Evolutionary conservation across 139 green algal species (phyloP).

Genomic region (Axilococcus clingmanii): DNA sequence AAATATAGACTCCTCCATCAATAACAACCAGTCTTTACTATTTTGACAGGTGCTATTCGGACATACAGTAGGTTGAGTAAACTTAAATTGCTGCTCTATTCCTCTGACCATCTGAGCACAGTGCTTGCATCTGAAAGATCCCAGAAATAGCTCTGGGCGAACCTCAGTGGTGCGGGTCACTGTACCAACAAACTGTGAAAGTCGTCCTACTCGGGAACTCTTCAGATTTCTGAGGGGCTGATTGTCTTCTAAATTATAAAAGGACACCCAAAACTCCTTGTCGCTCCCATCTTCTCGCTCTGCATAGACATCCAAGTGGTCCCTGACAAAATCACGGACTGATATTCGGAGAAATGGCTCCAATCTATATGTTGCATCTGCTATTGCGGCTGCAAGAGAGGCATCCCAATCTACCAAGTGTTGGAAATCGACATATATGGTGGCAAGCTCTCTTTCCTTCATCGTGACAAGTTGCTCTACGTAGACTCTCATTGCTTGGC

Average conservation of each 20-base stretch:
- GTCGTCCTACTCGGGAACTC: conserved; percentile 34
- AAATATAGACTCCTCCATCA: conserved; percentile 86
- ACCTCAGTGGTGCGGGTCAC: conserved; percentile 94
- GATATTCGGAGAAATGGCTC: conserved; percentile 65
- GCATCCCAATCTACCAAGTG: conserved; percentile 58
- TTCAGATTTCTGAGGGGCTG: conserved; percentile 29
- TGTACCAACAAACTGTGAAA: conserved; percentile 66
- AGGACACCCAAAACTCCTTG: conserved; percentile 79
- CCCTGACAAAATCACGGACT: conserved; percentile 61
- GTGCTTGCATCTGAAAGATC: conserved; percentile 80
- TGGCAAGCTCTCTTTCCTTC: conserved; percentile 41
- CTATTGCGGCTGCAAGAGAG: conserved; percentile 19
- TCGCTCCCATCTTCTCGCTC: conserved; percentile 38
- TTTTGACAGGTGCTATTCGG: conserved; percentile 80
- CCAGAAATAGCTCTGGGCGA: conserved; percentile 85
- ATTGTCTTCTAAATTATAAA: conserved; percentile 55
- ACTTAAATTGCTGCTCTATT: conserved; percentile 97
- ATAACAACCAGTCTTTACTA: conserved; percentile 63
- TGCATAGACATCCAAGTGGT: conserved; percentile 46
- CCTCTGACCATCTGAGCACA: conserved; percentile 56
- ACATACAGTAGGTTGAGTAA: conserved; percentile 87
- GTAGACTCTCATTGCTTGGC: conserved; percentile 18
- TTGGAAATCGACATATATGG: conserved; percentile 67
- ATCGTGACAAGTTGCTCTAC: conserved; percentile 39
- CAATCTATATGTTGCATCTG: conserved; percentile 38